These are phyloP conservation scores for Cryphonectria parasitica DNA, from an alignment of 2,329 filamentous ascomycete genomes.

Conservation along the genomic window DNA sequence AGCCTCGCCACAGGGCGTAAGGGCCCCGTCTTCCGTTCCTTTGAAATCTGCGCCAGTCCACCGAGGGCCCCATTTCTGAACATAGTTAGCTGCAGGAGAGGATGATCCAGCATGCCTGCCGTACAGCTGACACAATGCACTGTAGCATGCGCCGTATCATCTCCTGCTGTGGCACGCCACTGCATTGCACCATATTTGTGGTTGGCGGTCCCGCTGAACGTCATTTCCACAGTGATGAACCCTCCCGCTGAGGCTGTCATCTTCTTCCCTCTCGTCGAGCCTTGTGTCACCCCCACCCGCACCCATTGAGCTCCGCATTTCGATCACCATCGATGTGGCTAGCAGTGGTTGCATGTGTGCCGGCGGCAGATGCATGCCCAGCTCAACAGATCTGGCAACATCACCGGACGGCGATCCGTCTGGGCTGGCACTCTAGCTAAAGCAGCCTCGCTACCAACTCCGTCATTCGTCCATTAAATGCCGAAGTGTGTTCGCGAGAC, in stretches of 20 bases:
- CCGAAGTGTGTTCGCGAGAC: neutral
- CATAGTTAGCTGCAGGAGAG: slow-evolving; percentile 5
- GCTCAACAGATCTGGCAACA: neutral
- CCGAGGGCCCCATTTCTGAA: slow-evolving; percentile 18
- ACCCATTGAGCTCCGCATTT: neutral
- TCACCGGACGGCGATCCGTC: neutral
- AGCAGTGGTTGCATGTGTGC: neutral
- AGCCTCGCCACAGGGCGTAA: neutral
- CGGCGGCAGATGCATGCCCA: neutral
- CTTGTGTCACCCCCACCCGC: neutral
- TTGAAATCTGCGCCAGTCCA: slow-evolving; percentile 20
- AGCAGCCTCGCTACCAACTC: neutral
- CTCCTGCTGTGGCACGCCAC: neutral
- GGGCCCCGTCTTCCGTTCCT: slow-evolving; percentile 2
- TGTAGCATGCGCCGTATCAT: neutral
- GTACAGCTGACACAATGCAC: neutral
- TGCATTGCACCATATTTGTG: neutral
- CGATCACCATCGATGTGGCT: neutral
- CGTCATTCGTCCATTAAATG: slow-evolving; percentile 1
- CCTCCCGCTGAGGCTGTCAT: neutral
- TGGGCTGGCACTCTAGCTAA: neutral
- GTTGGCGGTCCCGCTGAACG: neutral
- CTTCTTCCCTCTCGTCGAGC: neutral
- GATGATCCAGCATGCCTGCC: slow-evolving; percentile 6
- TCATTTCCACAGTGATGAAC: neutral